These are phyloP conservation scores for Penicillium sp. DNA, from an alignment of 2,329 filamentous ascomycete genomes.

Conservation along the genomic window DNA sequence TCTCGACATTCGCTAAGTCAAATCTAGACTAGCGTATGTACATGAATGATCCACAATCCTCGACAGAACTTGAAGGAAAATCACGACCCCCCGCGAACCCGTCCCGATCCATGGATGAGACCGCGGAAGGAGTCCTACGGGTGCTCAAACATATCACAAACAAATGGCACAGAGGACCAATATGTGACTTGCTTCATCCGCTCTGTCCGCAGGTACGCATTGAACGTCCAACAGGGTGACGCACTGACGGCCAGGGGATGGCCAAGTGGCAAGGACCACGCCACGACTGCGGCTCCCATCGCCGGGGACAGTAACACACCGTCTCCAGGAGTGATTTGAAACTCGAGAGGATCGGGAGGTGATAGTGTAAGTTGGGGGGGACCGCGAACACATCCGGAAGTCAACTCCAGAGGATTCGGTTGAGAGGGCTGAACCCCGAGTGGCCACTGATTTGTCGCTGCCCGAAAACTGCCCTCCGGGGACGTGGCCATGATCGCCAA, in stretches of 20 bases:
- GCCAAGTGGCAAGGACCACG: conserved; percentile 5
- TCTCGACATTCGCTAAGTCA: too few species aligned
- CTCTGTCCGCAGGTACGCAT: conserved; percentile 12
- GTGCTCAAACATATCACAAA: not conserved
- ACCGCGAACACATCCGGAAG: too few species aligned
- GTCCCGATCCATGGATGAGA: not conserved
- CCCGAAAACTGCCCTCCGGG: too few species aligned
- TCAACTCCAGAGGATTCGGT: too few species aligned
- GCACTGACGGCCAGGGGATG: conserved; percentile 12
- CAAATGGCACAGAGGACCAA: not conserved
- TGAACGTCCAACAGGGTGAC: conserved; percentile 18
- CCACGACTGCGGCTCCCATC: not conserved
- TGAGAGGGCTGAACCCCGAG: not conserved
- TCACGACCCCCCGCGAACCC: not conserved
- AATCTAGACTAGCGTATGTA: too few species aligned
- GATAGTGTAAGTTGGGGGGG: too few species aligned
- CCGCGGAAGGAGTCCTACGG: not conserved
- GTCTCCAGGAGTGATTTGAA: not conserved
- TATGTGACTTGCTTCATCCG: not conserved
- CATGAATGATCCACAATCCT: too few species aligned
- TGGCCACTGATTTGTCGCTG: too few species aligned
- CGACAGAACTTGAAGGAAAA: too few species aligned
- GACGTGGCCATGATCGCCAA: too few species aligned
- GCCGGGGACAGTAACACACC: not conserved
- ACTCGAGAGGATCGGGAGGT: too few species aligned